phyloP scores from a whole-genome alignment of 352 stramenopile genomes.

The Phytophthora pini region DNA sequence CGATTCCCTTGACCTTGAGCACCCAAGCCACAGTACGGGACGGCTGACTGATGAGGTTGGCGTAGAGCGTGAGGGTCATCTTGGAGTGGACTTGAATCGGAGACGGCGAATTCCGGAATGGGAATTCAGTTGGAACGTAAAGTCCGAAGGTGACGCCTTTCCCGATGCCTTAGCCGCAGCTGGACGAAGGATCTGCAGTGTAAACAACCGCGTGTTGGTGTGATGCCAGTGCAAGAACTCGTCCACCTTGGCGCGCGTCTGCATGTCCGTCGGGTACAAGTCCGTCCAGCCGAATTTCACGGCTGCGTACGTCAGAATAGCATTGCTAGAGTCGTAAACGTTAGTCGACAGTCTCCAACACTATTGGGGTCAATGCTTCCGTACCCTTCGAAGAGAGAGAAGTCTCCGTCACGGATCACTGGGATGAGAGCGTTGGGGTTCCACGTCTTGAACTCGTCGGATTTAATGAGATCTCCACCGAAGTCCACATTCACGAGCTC shows the following conservation, averaged over 20 bases:
- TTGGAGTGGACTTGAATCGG: not conserved
- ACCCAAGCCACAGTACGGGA: conserved; percentile 46
- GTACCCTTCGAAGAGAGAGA: conserved; percentile 62
- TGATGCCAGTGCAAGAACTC: conserved; percentile 63
- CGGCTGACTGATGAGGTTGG: conserved; percentile 68
- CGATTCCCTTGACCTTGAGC: conserved; percentile 54
- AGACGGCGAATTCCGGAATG: conserved; percentile 30
- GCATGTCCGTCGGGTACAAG: conserved; percentile 46
- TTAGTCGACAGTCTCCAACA: conserved; percentile 4
- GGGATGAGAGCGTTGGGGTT: conserved; percentile 63
- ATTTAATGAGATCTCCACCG: conserved; percentile 29
- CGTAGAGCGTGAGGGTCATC: conserved; percentile 64
- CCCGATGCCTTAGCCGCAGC: conserved; percentile 17
- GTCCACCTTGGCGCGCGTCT: conserved; percentile 53
- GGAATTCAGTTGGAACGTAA: conserved; percentile 8
- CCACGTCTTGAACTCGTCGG: conserved; percentile 56
- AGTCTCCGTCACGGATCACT: conserved; percentile 60
- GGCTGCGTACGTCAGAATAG: conserved; percentile 52
- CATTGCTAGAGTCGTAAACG: conserved; percentile 28
- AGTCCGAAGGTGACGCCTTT: conserved; percentile 31
- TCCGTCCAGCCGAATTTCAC: conserved; percentile 54
- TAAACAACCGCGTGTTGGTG: conserved; percentile 43
- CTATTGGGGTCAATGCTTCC: not conserved
- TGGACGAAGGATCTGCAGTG: conserved; percentile 41
- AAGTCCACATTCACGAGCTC: conserved; percentile 48